These are phyloP conservation scores for Pseudogymnoascus sp. DNA, from an alignment of 2,329 filamentous ascomycete genomes.

Conservation along the genomic window DNA sequence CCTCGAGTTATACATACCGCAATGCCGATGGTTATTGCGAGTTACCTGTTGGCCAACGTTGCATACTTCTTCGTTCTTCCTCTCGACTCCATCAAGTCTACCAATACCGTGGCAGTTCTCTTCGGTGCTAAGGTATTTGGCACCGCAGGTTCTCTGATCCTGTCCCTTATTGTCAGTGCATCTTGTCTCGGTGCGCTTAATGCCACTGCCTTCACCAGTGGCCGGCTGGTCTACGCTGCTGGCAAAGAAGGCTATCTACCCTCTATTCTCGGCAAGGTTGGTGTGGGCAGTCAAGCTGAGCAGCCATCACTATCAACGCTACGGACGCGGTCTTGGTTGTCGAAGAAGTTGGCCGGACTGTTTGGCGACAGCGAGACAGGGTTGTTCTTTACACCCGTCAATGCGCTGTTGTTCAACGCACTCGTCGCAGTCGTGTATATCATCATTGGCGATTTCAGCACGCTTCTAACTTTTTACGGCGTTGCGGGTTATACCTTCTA, in stretches of 20 bases:
- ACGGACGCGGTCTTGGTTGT: slow-evolving; percentile 47
- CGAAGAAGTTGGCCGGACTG: slow-evolving; percentile 49
- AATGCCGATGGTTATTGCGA: slow-evolving; percentile 86
- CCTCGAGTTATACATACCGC: slow-evolving; percentile 93
- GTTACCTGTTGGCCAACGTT: slow-evolving; percentile 84
- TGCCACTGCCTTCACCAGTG: slow-evolving; percentile 86
- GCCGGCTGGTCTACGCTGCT: slow-evolving; percentile 84
- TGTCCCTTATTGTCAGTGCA: slow-evolving; percentile 82
- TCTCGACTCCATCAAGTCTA: slow-evolving; percentile 66
- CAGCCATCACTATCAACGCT: slow-evolving; percentile 33
- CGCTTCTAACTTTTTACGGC: slow-evolving; percentile 91
- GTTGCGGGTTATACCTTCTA: slow-evolving; percentile 97
- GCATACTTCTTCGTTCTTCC: slow-evolving; percentile 93
- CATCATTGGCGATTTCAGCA: slow-evolving; percentile 79
- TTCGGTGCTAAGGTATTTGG: slow-evolving; percentile 91
- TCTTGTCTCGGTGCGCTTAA: slow-evolving; percentile 94
- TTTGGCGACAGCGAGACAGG: slow-evolving; percentile 70
- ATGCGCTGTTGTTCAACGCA: slow-evolving; percentile 78
- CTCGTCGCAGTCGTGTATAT: slow-evolving; percentile 69
- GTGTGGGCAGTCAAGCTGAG: slow-evolving; percentile 45
- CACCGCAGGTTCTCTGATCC: slow-evolving; percentile 66
- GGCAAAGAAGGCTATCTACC: slow-evolving; percentile 94
- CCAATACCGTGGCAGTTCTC: slow-evolving; percentile 91
- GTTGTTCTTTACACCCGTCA: slow-evolving; percentile 89
- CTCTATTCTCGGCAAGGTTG: slow-evolving; percentile 71